Evolutionary conservation across 139 green algal genomes (phyloP), one percentile per base, ranked within the genome.

Genomic region (Coelastrella sp.): DNA sequence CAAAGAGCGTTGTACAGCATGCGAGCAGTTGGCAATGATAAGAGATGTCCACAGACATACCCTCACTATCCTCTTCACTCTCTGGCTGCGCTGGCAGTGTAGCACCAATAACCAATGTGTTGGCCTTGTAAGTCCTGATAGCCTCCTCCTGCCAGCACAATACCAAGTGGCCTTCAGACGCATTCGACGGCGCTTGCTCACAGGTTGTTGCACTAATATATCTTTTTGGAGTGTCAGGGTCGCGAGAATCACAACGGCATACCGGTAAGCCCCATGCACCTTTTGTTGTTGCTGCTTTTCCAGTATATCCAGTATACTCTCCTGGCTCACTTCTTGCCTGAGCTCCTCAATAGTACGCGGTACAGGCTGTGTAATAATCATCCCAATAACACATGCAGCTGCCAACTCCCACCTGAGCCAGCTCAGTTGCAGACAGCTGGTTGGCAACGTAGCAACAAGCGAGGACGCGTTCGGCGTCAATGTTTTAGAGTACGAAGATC

Each of bases 321-420:
- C 84, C 7, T 80, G 65, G 5, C 17, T 61, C 11, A 88, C 8
- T 49, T 88, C 84, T 19, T 88, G 84, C 27, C 68, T n/a, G 4
- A 88, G 49, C 49, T 88, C 84, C 49, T 80, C 84, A 17, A 88
- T 49, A 27, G 66, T 88, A 6, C 57, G 60, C 7, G 84, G 84
- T 15, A 75, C 68, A 58, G 84, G 84, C 68, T 88, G 84, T 7
- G 20, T 88, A 17, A 88, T 12, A 20, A 88, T 58, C 84, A 88
- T 88, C 17, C 10, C 68, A 76, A 49, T 5, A 49, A 49, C 35
- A 49, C 35, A 49, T 49, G 35, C 35, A 49, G 35, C 35, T 49
- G 35, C 35, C 35, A 49, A 49, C 35, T 49, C 35, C 35, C 35
- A 3, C 35, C 35, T 49, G 35, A 49, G 35, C 35, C 35, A 49